These are phyloP conservation scores for Silene coronaria DNA, from an alignment of 179 eudicot genomes.

Conservation along the genomic window DNA sequence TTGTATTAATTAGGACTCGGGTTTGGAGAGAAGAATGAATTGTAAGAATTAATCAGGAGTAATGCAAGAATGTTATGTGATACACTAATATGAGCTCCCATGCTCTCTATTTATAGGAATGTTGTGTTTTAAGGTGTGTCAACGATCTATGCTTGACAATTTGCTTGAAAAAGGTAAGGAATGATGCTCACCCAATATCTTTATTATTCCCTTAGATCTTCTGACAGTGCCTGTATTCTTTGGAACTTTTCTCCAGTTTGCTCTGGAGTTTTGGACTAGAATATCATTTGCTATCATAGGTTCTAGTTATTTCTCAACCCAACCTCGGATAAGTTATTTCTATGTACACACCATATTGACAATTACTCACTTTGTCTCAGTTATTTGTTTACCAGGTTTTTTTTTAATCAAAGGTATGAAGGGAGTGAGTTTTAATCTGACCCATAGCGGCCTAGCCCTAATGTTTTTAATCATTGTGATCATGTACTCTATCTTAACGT, in stretches of 20 bases:
- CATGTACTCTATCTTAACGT: too few species aligned
- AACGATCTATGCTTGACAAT: not conserved
- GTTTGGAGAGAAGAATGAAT: not conserved
- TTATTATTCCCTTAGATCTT: conserved; percentile 2
- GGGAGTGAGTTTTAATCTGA: too few species aligned
- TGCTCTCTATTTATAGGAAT: conserved; percentile 22
- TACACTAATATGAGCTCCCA: not conserved
- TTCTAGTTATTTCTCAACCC: too few species aligned
- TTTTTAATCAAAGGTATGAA: too few species aligned
- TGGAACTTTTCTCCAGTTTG: not conserved
- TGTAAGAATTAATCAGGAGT: not conserved
- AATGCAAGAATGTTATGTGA: not conserved
- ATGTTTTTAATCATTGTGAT: too few species aligned
- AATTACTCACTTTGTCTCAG: too few species aligned
- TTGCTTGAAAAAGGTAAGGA: conserved; percentile 1
- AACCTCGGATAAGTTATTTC: too few species aligned
- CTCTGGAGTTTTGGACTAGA: too few species aligned
- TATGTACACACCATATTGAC: too few species aligned
- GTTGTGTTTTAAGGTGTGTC: not conserved
- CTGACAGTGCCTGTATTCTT: not conserved
- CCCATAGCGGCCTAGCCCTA: too few species aligned
- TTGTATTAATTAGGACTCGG: not conserved
- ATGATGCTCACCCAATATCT: conserved; percentile 22
- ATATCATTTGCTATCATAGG: too few species aligned
- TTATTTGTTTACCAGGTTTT: too few species aligned